A percentile compares a stretch with the other conserved stretches of the same genome.
Evolutionary conservation across 2,329 filamentous ascomycete species (phyloP).

Genomic region (Fonsecaea pugnacius): DNA sequence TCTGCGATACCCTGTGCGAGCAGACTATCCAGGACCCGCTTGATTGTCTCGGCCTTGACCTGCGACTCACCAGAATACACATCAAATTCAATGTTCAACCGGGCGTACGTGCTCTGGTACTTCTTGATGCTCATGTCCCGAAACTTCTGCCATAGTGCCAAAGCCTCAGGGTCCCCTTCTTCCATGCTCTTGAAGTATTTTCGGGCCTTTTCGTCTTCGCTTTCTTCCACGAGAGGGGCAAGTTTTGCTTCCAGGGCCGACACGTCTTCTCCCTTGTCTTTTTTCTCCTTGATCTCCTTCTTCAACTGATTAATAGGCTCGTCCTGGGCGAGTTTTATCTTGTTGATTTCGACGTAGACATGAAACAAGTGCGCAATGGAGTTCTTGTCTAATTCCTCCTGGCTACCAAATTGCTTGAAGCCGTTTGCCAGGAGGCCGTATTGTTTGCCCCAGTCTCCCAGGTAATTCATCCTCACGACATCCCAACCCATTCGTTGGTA

Average conservation of each 20-base stretch:
- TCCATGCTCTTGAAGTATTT: constrained; percentile 71
- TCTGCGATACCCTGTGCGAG: constrained; percentile 65
- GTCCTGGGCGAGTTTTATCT: constrained; percentile 60
- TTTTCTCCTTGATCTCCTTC: constrained; percentile 54
- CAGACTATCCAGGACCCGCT: constrained; percentile 62
- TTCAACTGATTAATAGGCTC: constrained; percentile 61
- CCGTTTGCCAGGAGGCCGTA: constrained; percentile 66
- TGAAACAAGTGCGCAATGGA: constrained; percentile 69
- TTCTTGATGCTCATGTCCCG: constrained; percentile 67
- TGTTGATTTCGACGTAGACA: constrained; percentile 68
- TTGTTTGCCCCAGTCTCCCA: constrained; percentile 72
- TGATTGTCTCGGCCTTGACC: constrained; percentile 66
- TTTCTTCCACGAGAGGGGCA: constrained; percentile 54
- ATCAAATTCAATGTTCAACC: constrained; percentile 68
- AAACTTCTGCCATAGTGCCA: constrained; percentile 67
- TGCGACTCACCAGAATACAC: constrained; percentile 73
- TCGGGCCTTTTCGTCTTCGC: constrained; percentile 57
- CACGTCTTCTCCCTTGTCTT: constrained; percentile 55
- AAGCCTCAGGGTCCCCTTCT: constrained; percentile 62
- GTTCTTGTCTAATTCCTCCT: constrained; percentile 63
- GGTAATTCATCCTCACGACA: constrained; percentile 67
- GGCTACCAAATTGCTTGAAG: constrained; percentile 64
- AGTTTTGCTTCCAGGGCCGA: constrained; percentile 52
- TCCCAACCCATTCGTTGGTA: constrained; percentile 66
- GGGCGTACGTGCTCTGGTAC: constrained; percentile 67